Conservation (phyloP, 192 early-diverging fungal species). For the Rhizoclosmatium globosum region DNA sequence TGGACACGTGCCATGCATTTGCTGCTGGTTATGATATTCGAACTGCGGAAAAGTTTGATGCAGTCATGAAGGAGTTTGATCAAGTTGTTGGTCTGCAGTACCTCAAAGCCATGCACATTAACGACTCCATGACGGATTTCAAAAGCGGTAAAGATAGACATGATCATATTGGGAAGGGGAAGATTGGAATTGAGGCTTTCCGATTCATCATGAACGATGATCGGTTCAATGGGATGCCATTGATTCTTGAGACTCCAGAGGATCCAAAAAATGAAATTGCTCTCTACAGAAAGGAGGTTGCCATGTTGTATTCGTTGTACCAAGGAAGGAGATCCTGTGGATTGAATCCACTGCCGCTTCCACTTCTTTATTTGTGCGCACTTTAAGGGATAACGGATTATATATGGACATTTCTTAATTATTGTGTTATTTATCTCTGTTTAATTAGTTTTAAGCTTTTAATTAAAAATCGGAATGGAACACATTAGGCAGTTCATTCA, state of each 20-base stretch:
- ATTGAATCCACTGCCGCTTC: no score
- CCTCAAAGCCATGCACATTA: slow-evolving; percentile 63
- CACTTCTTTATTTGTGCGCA: no score
- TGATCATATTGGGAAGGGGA: slow-evolving; percentile 63
- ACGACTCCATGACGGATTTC: slow-evolving; percentile 58
- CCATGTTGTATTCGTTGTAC: slow-evolving; percentile 43
- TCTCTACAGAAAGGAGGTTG: slow-evolving; percentile 42
- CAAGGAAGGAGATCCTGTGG: no score
- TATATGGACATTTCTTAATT: no score
- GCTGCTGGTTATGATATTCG: slow-evolving; percentile 66
- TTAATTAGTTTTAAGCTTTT: no score
- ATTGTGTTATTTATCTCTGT: no score
- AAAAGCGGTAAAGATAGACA: slow-evolving; percentile 58
- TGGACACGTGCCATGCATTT: slow-evolving; percentile 69
- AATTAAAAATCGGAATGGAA: no score
- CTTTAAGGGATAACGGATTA: no score
- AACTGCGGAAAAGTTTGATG: slow-evolving; percentile 52
- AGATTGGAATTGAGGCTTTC: slow-evolving; percentile 61
- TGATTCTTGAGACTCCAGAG: slow-evolving; percentile 63
- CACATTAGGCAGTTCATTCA: no score
- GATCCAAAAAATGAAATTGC: slow-evolving; percentile 39
- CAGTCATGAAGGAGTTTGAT: slow-evolving; percentile 52
- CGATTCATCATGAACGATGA: slow-evolving; percentile 61
- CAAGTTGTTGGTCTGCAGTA: slow-evolving; percentile 54
- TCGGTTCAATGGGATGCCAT: slow-evolving; percentile 56